A percentile compares a stretch with the other conserved stretches of the same genome.
phyloP scores from a whole-genome alignment of 371 early-diverging fungal genomes.

The Mortierella sp. region DNA sequence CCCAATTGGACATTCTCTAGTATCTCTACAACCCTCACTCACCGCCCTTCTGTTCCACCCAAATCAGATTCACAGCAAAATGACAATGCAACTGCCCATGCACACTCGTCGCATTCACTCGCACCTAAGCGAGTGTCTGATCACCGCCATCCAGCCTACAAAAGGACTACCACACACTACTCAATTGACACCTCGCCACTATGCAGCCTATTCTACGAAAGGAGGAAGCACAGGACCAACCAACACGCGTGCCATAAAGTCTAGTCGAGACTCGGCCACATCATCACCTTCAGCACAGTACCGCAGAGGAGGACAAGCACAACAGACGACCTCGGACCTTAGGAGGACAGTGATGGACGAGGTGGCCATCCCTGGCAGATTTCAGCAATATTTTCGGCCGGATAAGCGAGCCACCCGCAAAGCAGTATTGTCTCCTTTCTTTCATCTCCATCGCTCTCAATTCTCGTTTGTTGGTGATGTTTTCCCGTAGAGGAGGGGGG shows the following conservation, averaged over 20 bases:
- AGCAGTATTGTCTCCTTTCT: constrained; percentile 11
- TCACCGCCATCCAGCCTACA: background rate
- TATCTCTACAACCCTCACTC: background rate
- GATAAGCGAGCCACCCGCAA: constrained; percentile 37
- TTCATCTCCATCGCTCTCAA: background rate
- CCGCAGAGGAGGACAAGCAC: background rate
- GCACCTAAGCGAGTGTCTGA: background rate
- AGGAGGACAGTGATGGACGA: constrained; percentile 35
- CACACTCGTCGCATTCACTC: background rate
- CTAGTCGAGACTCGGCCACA: background rate
- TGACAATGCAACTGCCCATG: background rate
- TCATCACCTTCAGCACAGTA: background rate
- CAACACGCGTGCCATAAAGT: constrained; percentile 5
- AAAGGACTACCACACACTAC: background rate
- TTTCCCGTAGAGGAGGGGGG: background rate
- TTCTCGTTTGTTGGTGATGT: background rate
- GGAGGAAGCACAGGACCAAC: background rate
- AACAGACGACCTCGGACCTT: background rate
- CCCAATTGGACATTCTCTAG: background rate
- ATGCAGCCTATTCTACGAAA: background rate
- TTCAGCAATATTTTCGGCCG: constrained; percentile 37
- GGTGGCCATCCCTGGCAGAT: constrained; percentile 45
- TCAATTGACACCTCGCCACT: background rate
- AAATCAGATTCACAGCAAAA: background rate
- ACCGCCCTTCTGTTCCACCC: background rate